Conservation (phyloP, 2,329 filamentous ascomycete genomes). For the Kalmusia sp. region DNA sequence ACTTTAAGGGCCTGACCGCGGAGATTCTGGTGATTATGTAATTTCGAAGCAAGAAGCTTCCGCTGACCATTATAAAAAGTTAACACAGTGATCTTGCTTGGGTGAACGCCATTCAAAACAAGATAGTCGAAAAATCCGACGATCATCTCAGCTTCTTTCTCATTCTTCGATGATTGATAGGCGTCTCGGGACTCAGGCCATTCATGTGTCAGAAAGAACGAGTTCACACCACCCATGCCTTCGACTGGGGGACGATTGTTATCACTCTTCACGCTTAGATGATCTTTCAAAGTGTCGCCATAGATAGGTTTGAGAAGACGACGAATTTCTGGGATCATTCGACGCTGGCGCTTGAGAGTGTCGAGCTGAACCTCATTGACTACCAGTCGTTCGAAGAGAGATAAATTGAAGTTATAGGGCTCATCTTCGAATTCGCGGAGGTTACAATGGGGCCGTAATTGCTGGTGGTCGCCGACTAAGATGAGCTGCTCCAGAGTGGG, state of each 20-base stretch:
- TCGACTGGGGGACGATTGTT: conserved; percentile 59
- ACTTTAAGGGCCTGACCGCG: conserved; percentile 59
- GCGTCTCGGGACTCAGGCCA: conserved; percentile 71
- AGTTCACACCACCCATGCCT: conserved; percentile 68
- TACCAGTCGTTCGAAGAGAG: conserved; percentile 82
- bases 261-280: conserved; percentile 58
- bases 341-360: conserved; percentile 71
- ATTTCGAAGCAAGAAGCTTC: conserved; percentile 64
- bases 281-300: conserved; percentile 61
- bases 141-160: conserved; percentile 77
- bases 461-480: conserved; percentile 81
- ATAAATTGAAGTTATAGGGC: conserved; percentile 74
- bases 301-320: conserved; percentile 69
- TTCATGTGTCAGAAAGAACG: conserved; percentile 69
- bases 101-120: conserved; percentile 67
- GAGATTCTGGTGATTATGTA: conserved; percentile 55
- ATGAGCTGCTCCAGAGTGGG: conserved; percentile 70
- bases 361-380: conserved; percentile 68
- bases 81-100: conserved; percentile 74
- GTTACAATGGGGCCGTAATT: conserved; percentile 74
- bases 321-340: conserved; percentile 75
- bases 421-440: conserved; percentile 63
- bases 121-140: conserved; percentile 76
- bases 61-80: conserved; percentile 90
- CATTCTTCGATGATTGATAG: conserved; percentile 72